Evolutionary conservation across 441 rosid species (phyloP).

Genomic region (Raphanus hybrid): DNA sequence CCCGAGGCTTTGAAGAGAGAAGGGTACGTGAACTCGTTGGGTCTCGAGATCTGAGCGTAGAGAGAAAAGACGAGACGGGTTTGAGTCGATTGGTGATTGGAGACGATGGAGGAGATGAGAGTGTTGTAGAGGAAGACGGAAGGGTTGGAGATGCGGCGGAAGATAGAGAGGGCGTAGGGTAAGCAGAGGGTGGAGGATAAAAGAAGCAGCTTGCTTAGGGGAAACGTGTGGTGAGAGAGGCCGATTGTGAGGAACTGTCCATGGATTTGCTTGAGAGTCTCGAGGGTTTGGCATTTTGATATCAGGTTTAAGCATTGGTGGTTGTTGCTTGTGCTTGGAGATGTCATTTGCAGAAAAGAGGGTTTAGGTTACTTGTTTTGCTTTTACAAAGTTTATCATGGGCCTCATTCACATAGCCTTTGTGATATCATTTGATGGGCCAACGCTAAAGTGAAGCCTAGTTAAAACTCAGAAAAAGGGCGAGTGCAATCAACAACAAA

Average conservation of each 20-base stretch:
- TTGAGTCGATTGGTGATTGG: slow-evolving; percentile 33
- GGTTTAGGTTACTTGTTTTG: background rate
- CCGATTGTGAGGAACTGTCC: slow-evolving; percentile 54
- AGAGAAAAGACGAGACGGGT: slow-evolving; percentile 56
- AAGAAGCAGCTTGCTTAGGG: slow-evolving; percentile 62
- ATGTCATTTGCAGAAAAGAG: slow-evolving; percentile 42
- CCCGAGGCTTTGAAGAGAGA: slow-evolving; percentile 69
- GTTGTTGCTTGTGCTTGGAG: slow-evolving; percentile 47
- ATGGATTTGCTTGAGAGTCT: slow-evolving; percentile 57
- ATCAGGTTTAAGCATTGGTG: slow-evolving; percentile 50
- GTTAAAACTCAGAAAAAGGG: background rate
- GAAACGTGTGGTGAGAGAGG: slow-evolving; percentile 61
- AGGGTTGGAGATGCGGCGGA: slow-evolving; percentile 52
- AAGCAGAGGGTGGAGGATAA: slow-evolving; percentile 45
- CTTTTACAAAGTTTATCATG: background rate
- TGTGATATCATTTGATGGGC: background rate
- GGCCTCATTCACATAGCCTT: background rate
- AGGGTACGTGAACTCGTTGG: slow-evolving; percentile 67
- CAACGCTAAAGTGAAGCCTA: background rate
- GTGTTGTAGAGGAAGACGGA: slow-evolving; percentile 69
- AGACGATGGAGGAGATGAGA: slow-evolving; percentile 58
- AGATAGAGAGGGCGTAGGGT: slow-evolving; percentile 54
- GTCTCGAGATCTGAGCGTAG: slow-evolving; percentile 47
- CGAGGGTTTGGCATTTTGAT: slow-evolving; percentile 51
- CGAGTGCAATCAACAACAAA: background rate